These are phyloP conservation scores for Candida glaebosa DNA, from an alignment of 805 yeast species.

Conservation along the genomic window DNA sequence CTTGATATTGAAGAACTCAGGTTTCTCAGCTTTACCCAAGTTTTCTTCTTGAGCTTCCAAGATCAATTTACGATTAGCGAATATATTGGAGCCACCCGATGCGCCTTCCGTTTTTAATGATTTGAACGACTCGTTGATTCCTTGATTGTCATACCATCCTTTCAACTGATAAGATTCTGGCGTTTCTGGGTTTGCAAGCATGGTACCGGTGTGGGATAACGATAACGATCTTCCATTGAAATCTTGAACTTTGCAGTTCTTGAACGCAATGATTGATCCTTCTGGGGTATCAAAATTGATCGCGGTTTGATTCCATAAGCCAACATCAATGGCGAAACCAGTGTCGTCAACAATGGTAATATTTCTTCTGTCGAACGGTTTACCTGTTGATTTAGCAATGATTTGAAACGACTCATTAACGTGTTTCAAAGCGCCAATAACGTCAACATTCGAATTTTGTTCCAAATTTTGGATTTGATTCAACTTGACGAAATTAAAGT, in stretches of 20 bases:
- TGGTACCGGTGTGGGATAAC: conserved; percentile 71
- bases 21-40: conserved; percentile 70
- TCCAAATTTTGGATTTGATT: conserved; percentile 64
- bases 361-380: conserved; percentile 90
- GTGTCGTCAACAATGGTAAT: conserved; percentile 82
- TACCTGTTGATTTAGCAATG: conserved; percentile 82
- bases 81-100: conserved; percentile 32
- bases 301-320: conserved; percentile 90
- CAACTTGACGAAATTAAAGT: conserved; percentile 72
- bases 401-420: conserved; percentile 75
- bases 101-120: conserved; percentile 53
- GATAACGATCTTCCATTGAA: conserved; percentile 84
- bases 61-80: conserved; percentile 62
- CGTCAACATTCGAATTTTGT: conserved; percentile 74
- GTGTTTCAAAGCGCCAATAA: conserved; percentile 78
- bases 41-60: conserved; percentile 61
- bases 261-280: conserved; percentile 86
- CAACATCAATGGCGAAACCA: conserved; percentile 68
- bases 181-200: conserved; percentile 80
- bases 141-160: conserved; percentile 93
- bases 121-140: conserved; percentile 59
- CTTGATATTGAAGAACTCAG: conserved; percentile 73
- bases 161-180: conserved; percentile 83
- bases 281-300: conserved; percentile 66
- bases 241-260: conserved; percentile 86